Percentiles rank a stretch among this genome's conserved stretches.
Conservation (phyloP, 768 basidiomycete species). For the Leccinum aurantiacum region DNA sequence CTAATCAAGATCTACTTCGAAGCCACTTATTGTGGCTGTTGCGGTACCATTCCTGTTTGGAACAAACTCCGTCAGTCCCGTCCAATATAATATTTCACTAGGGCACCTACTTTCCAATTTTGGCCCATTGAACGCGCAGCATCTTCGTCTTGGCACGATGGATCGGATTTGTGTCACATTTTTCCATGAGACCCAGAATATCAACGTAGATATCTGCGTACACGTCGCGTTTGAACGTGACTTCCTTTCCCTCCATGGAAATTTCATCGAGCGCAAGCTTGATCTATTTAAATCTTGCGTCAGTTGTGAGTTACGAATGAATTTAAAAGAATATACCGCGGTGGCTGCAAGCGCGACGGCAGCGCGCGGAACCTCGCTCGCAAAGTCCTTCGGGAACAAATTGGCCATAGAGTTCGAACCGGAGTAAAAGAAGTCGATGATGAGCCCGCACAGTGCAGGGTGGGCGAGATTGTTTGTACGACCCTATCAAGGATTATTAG, state of each 20-base stretch:
- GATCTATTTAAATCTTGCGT: not conserved
- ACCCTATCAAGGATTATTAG: not conserved
- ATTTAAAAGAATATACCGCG: not conserved
- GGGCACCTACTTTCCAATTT: no score
- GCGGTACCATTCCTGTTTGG: not conserved
- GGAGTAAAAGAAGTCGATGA: not conserved
- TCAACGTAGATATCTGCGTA: no score
- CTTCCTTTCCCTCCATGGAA: no score
- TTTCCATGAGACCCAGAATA: no score
- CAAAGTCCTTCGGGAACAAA: not conserved
- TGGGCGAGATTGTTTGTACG: not conserved
- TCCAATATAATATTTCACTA: no score
- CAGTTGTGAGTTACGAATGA: not conserved
- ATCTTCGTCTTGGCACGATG: no score
- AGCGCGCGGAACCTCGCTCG: not conserved
- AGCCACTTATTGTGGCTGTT: not conserved
- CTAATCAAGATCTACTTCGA: not conserved
- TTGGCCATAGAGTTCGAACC: not conserved
- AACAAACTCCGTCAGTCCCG: no score
- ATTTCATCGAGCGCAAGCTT: not conserved
- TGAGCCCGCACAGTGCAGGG: not conserved
- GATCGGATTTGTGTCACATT: no score
- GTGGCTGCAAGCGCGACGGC: not conserved
- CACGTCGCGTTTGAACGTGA: no score
- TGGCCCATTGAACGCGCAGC: no score